Conservation (phyloP, 345 rosid genomes). For the Eutrema heterophyllum region DNA sequence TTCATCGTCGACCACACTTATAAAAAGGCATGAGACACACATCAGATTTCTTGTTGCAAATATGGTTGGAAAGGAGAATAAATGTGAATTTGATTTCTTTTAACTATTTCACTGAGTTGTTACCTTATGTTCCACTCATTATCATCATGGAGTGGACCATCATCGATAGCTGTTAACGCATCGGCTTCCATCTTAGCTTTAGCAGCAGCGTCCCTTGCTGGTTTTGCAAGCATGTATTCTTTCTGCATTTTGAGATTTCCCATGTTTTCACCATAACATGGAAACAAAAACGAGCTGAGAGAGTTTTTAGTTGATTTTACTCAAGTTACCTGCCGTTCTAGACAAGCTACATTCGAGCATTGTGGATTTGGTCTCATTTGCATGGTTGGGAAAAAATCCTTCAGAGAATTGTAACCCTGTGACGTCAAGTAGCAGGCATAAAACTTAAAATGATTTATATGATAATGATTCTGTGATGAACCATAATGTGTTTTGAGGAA, state of each 20-base stretch:
- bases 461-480: slow-evolving; percentile 1
- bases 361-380: slow-evolving; percentile 95
- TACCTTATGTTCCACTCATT: slow-evolving; percentile 98
- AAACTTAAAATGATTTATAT: background rate
- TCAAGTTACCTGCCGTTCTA: slow-evolving; percentile 77
- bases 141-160: slow-evolving; percentile 70
- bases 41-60: slow-evolving; percentile 4
- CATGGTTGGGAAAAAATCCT: slow-evolving; percentile 95
- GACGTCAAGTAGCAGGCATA: slow-evolving; percentile 20
- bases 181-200: slow-evolving; percentile 86
- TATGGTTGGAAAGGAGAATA: background rate
- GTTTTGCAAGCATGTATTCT: slow-evolving; percentile 68
- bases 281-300: background rate
- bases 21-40: background rate
- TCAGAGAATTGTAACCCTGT: slow-evolving; percentile 96
- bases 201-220: slow-evolving; percentile 83
- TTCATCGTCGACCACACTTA: slow-evolving; percentile 67
- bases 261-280: slow-evolving; percentile 6
- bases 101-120: background rate
- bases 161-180: slow-evolving; percentile 34
- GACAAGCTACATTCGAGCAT: slow-evolving; percentile 82
- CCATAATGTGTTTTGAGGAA: background rate
- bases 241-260: slow-evolving; percentile 42
- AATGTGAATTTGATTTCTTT: background rate
- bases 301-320: background rate